These are phyloP conservation scores for Lyophyllum shimeji DNA, from an alignment of 768 basidiomycete genomes.

Conservation along the genomic window DNA sequence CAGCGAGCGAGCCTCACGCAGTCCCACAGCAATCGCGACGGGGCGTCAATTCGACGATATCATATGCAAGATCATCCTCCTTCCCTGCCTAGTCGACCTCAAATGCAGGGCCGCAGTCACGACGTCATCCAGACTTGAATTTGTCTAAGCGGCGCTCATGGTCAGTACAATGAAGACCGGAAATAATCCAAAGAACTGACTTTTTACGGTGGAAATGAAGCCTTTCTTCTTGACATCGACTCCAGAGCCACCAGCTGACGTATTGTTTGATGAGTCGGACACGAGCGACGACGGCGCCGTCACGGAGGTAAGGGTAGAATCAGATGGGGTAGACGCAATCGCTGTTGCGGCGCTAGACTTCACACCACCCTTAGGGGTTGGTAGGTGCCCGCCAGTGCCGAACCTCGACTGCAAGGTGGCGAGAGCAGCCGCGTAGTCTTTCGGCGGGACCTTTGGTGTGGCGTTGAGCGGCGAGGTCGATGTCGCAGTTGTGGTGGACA, in stretches of 20 bases:
- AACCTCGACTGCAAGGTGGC: constrained; percentile 35
- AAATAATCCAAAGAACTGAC: constrained; percentile 1
- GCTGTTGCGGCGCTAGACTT: constrained; percentile 7
- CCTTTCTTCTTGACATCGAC: constrained; percentile 5
- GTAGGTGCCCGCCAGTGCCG: constrained; percentile 28
- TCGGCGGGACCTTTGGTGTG: constrained; percentile 12
- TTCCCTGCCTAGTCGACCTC: not conserved
- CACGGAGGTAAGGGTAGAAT: constrained; percentile 14
- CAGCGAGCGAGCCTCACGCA: too few species aligned
- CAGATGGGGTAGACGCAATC: constrained; percentile 11
- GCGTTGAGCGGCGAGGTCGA: constrained; percentile 16
- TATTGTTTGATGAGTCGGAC: not conserved
- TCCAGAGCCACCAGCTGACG: not conserved
- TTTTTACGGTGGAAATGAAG: constrained; percentile 8
- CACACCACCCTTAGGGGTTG: constrained; percentile 25
- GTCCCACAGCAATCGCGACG: too few species aligned
- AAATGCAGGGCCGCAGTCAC: not conserved
- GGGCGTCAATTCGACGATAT: too few species aligned
- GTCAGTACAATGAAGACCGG: not conserved
- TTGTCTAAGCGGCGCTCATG: not conserved
- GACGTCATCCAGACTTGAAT: constrained; percentile 1
- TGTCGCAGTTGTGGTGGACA: constrained; percentile 13
- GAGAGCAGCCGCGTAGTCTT: constrained; percentile 38
- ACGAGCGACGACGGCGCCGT: not conserved
- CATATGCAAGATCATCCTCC: too few species aligned